Percentiles rank a stretch among this genome's conserved stretches.
Evolutionary conservation across 2,329 filamentous ascomycete species (phyloP).

Genomic region (Cercospora sp.): DNA sequence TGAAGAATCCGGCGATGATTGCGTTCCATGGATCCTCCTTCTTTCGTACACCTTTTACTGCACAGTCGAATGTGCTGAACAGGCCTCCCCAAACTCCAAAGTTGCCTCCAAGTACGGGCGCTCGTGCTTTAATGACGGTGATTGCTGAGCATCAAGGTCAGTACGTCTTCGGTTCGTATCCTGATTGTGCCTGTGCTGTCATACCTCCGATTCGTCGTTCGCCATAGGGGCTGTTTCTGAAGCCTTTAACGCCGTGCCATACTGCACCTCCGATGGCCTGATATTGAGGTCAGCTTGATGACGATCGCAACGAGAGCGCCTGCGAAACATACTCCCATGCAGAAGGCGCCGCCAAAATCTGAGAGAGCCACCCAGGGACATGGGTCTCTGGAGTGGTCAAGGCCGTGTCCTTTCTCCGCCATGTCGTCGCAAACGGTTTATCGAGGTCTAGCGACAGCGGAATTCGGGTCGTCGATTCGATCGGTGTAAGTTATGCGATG

Average conservation of each 20-base stretch:
- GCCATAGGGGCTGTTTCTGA: conserved; percentile 63
- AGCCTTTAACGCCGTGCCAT: conserved; percentile 92
- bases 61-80: conserved; percentile 95
- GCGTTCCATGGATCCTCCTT: conserved; percentile 99
- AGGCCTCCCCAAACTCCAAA: conserved; percentile 97
- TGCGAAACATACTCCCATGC: conserved; percentile 77
- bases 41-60: conserved; percentile 80
- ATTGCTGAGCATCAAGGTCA: conserved; percentile 53
- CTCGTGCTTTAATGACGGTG: conserved; percentile 95
- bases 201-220: conserved; percentile 84
- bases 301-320: not conserved
- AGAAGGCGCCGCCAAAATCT: conserved; percentile 96
- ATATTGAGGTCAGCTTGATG: not conserved
- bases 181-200: not conserved
- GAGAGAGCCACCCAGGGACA: conserved; percentile 96
- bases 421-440: conserved; percentile 22
- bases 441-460: not conserved
- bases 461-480: not conserved
- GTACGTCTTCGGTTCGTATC: not conserved
- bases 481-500: not conserved
- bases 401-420: conserved; percentile 35
- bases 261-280: conserved; percentile 58
- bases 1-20: conserved; percentile 97
- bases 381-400: conserved; percentile 96
- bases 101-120: conserved; percentile 93